These are phyloP conservation scores for Pseudoneurospora amorphoporcata DNA, from an alignment of 495 filamentous ascomycete species.

Conservation along the genomic window DNA sequence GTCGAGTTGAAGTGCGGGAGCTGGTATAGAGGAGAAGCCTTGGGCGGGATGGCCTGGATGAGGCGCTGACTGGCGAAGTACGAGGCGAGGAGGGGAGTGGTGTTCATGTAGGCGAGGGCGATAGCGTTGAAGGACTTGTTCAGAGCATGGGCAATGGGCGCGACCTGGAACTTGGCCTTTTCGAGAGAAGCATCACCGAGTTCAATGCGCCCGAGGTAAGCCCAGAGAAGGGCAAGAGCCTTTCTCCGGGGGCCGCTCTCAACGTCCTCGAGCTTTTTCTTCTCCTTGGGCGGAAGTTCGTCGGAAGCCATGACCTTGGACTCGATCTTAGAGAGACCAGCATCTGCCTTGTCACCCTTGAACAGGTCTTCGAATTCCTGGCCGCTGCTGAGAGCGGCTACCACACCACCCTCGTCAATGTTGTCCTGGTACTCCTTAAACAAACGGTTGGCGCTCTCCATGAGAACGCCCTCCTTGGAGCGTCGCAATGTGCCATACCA, in stretches of 20 bases:
- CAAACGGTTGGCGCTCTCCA: constrained; percentile 84
- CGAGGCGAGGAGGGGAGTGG: constrained; percentile 68
- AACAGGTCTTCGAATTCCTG: constrained; percentile 62
- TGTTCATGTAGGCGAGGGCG: constrained; percentile 75
- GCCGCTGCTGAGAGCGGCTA: constrained; percentile 70
- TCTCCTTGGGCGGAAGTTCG: constrained; percentile 48
- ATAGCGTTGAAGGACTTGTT: constrained; percentile 83
- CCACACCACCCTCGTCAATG: constrained; percentile 66
- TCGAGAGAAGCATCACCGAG: constrained; percentile 59
- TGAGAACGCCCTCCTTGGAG: constrained; percentile 83
- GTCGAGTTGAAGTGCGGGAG: constrained; percentile 76
- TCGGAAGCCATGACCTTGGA: constrained; percentile 58
- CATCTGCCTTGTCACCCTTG: constrained; percentile 61
- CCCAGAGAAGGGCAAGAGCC: constrained; percentile 85
- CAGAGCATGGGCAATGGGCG: constrained; percentile 72
- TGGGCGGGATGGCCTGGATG: constrained; percentile 79
- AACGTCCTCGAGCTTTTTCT: constrained; percentile 54
- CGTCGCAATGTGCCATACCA: constrained; percentile 93
- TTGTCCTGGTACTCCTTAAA: constrained; percentile 85
- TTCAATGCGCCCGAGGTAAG: constrained; percentile 81
- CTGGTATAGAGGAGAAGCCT: constrained; percentile 79
- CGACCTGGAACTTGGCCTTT: constrained; percentile 66
- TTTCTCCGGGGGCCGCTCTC: constrained; percentile 69
- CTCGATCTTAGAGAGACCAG: constrained; percentile 71
- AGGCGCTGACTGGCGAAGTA: constrained; percentile 73